Evolutionary conservation across 2,329 filamentous ascomycete genomes (phyloP), one percentile per base, ranked within the genome.

Genomic region (Dactylellina drechsleri): DNA sequence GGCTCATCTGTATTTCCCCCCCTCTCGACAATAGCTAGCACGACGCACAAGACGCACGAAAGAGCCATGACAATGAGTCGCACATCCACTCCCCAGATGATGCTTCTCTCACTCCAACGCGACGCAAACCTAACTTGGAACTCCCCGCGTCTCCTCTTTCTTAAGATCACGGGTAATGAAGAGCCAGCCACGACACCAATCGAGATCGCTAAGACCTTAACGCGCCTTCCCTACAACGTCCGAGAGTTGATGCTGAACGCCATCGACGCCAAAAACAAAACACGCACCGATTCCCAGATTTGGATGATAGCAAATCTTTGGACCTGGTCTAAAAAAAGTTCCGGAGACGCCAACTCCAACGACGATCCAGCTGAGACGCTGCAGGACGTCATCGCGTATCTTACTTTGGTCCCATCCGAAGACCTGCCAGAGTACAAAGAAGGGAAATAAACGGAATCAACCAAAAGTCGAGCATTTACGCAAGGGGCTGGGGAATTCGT

Each of bases 271-370:
- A 68, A 68, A 23, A 75, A 75, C 36, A 13, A n/a, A 2, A 56
- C 20, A 7, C 64, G 71, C 2, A 28, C 57, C 0, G 71, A 75
- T 23, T 28, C 28, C 4, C 64, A 75, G 26, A 65, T 75, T 15
- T 75, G 71, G 71, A 68, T 59, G 31, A 75, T 75, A 5, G 71
- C 71, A 1, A 75, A 75, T 23, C 64, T 75, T 5, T 75, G 71
- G 71, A 75, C 71, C 0, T 75, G 71, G 71, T 64, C 57, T 10
- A 75, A 75, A 26, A 75, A 75, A 15, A 56, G 49, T 12, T 28
- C 70, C 10, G 70, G 57, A 3, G 71, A 62, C 15, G 56, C 65
- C 4, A 52, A 60, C 40, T 60, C 54, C 57, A 58, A 61, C 18
- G 71, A 75, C n/a, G 71, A 75, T 23, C 71, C 71, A 0, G 71